Evolutionary conservation across 441 rosid genomes (phyloP), one percentile per base, ranked within the genome.

Genomic region (Manihot esculenta): DNA sequence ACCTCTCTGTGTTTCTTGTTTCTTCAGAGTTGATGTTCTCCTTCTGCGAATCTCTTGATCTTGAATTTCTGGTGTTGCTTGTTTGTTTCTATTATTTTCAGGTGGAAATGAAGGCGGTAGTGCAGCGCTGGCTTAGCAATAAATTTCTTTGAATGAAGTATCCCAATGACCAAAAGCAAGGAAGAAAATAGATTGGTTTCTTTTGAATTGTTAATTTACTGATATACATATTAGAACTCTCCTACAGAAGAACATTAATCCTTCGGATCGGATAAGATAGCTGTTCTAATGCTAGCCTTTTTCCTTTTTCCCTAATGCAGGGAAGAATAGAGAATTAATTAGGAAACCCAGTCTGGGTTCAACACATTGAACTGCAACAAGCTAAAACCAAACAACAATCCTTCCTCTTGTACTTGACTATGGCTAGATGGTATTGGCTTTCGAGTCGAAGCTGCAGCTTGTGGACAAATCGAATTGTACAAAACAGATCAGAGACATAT

Each of bases 331-430:
- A 64, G 62, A 53, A n/a, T 17, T 54, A 47, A 66, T 58, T 53
- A 3, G 13, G 58, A 67, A 68, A 72, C 76, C 78, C 75, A 72
- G 45, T 64, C 20, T 23, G 47, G 42, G 71, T 63, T 77, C 65
- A 54, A 67, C 48, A 30, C 12, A 17, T 51, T 35, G 26, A 64
- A 44, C 65, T 55, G 53, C 48, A 30, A 17, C 41, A 66, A 27
- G 72, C 71, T 48, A 21, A 30, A 50, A 38, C 49, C 48, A 24
- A 59, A 13, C 57, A 33, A 50, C 38, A 69, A 33, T 55, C 12
- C n/a, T 42, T 30, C 47, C 64, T n/a, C 45, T 18, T 20, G 35
- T 67, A 58, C 30, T 9, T 7, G 72, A 61, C 20, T 9, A 33
- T 64, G 44, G 69, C 66, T 66, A 54, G 69, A 12, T 12, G 35